Conservation (phyloP, 106 monocot species). For the Dactylorhiza incarnata region DNA sequence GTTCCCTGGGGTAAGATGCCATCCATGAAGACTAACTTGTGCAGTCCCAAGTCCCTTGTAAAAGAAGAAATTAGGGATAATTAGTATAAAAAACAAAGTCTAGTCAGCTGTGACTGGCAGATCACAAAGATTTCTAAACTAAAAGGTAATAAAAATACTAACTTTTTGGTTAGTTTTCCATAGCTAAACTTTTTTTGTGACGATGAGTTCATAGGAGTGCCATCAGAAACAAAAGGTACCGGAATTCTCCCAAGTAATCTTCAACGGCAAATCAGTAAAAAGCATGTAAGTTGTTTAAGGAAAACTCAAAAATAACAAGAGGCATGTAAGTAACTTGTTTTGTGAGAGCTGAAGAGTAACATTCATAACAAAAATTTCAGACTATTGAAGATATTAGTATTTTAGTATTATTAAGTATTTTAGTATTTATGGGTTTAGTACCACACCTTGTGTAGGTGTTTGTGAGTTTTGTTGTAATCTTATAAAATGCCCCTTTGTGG, state of each 20-base stretch:
- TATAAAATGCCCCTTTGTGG: too few relatives aligned
- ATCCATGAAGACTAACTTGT: slow-evolving; percentile 89
- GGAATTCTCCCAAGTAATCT: slow-evolving; percentile 27
- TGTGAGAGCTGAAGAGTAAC: too few relatives aligned
- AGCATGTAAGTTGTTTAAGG: background rate
- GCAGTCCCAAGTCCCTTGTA: slow-evolving; percentile 75
- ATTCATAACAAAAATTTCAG: too few relatives aligned
- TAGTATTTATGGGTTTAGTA: too few relatives aligned
- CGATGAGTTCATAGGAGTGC: slow-evolving; percentile 25
- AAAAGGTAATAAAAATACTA: slow-evolving; percentile 11
- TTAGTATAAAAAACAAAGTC: background rate
- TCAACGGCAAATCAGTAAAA: slow-evolving; percentile 6
- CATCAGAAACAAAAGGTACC: slow-evolving; percentile 25
- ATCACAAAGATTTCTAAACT: background rate
- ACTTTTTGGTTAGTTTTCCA: slow-evolving; percentile 88
- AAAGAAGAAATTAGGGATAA: slow-evolving; percentile 7
- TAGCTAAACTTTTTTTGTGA: slow-evolving; percentile 44
- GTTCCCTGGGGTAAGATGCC: slow-evolving; percentile 91
- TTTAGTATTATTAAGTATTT: too few relatives aligned
- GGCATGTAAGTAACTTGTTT: background rate
- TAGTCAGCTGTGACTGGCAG: background rate
- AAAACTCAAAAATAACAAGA: background rate
- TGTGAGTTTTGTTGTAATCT: too few relatives aligned
- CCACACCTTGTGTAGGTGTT: too few relatives aligned
- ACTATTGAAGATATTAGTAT: too few relatives aligned